Conservation (phyloP, 2,329 filamentous ascomycete genomes). For the Fusarium sublunatum region DNA sequence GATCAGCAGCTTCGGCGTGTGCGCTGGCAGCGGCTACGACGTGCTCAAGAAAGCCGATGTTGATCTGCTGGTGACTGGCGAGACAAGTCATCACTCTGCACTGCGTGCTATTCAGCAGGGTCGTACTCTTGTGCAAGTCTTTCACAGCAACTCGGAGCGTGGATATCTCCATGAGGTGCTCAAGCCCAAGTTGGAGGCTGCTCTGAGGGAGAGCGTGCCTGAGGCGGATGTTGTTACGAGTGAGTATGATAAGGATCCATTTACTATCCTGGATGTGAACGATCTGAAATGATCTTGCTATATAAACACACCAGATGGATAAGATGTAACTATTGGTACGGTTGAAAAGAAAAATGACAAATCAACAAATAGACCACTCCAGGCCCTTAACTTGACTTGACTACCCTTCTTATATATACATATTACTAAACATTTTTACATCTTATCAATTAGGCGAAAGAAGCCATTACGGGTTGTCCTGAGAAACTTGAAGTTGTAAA, state of each 20-base stretch:
- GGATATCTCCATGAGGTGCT: slow-evolving; percentile 81
- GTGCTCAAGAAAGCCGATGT: slow-evolving; percentile 77
- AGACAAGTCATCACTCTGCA: slow-evolving; percentile 93
- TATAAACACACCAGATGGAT: neutral
- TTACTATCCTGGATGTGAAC: slow-evolving; percentile 74
- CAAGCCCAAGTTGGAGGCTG: slow-evolving; percentile 69
- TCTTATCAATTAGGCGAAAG: neutral
- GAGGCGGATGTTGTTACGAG: slow-evolving; percentile 78
- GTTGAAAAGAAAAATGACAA: too few relatives aligned
- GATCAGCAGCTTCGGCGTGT: slow-evolving; percentile 82
- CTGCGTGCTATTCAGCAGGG: slow-evolving; percentile 87
- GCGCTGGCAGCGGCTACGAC: slow-evolving; percentile 86
- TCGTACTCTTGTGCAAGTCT: slow-evolving; percentile 83
- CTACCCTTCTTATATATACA: too few relatives aligned
- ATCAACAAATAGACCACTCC: too few relatives aligned
- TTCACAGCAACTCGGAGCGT: slow-evolving; percentile 94
- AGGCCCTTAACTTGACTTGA: too few relatives aligned
- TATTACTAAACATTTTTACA: too few relatives aligned
- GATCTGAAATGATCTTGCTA: slow-evolving; percentile 47
- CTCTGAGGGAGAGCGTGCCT: slow-evolving; percentile 62
- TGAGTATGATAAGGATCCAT: slow-evolving; percentile 86
- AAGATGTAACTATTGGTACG: neutral
- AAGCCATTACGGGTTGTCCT: neutral
- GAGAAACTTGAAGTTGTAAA: slow-evolving; percentile 12
- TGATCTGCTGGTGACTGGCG: slow-evolving; percentile 89